Evolutionary conservation across 2,329 filamentous ascomycete genomes (phyloP), one percentile per base, ranked within the genome.

Genomic region (Alternaria panax): DNA sequence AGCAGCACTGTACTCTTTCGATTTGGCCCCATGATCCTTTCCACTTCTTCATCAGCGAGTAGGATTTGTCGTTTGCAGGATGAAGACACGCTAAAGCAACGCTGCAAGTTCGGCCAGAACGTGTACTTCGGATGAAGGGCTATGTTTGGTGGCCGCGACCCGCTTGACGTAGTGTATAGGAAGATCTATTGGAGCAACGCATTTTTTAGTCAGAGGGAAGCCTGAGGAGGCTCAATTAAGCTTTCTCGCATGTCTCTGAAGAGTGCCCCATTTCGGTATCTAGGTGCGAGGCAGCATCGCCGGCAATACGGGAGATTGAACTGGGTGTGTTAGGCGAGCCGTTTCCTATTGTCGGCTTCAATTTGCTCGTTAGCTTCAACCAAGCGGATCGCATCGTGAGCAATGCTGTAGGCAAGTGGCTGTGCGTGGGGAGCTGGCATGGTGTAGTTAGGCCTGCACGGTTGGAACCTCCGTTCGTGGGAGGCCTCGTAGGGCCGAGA

Each of bases 141-240:
- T 67, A 64, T 64, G 47, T 62, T 65, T 67, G 60, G 46, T 52
- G 46, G 51, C 38, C 43, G 34, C 52, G 38, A 43, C 20, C 51
- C 38, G 45, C 45, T 48, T 27, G 20, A 58, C 32, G 20, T 43
- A 46, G 52, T 27, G 22, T 45, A 36, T 34, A 28, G 46, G 34
- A 38, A 32, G 20, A 12, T 12, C 52, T n/a, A 58, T 65, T 65
- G 64, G 53, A 50, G 46, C 41, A 42, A 52, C 36, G 25, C n/a
- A 41, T 9, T 47, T 40, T 50, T 45, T 56, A 60, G 59, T 55
- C 32, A 54, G 60, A 57, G 25, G 57, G 48, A 24, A 45, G 62
- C 59, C 57, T 58, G 54, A 56, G 38, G 62, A 65, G 61, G 63
- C 58, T 66, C 57, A 59, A 66, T 54, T 45, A 60, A 66, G 52